Conservation (phyloP, 306 rosid species). For the Vigna mungo region DNA sequence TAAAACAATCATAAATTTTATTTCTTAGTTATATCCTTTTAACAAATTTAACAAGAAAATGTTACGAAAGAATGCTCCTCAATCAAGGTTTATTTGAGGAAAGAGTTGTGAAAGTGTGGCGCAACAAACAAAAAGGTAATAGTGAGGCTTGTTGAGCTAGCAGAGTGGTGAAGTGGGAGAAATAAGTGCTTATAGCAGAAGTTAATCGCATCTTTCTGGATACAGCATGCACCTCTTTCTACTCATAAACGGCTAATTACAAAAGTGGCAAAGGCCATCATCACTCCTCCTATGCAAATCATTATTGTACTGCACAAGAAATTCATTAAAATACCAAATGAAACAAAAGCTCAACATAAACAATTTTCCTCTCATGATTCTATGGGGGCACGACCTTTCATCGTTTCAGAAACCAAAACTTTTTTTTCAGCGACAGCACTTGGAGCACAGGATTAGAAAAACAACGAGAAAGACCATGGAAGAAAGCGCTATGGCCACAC, state of each 20-base stretch:
- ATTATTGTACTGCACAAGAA: conserved; percentile 47
- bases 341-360: conserved; percentile 37
- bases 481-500: conserved; percentile 85
- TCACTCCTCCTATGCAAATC: conserved; percentile 39
- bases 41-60: not conserved
- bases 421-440: conserved; percentile 70
- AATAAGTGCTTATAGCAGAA: conserved; percentile 45
- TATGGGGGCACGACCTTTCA: not conserved
- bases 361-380: conserved; percentile 15
- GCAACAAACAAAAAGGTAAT: not conserved
- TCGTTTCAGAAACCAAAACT: not conserved
- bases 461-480: conserved; percentile 81
- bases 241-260: conserved; percentile 21
- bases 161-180: not conserved
- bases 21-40: not conserved
- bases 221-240: conserved; percentile 34
- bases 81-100: not conserved
- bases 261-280: conserved; percentile 37
- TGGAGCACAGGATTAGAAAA: conserved; percentile 72
- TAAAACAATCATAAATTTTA: not conserved
- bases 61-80: not conserved
- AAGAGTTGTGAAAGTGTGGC: not conserved
- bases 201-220: conserved; percentile 45
- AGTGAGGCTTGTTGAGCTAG: not conserved
- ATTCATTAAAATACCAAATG: conserved; percentile 40